These are phyloP conservation scores for Trebouxia sp. DNA, from an alignment of 139 green algal species.

Conservation along the genomic window DNA sequence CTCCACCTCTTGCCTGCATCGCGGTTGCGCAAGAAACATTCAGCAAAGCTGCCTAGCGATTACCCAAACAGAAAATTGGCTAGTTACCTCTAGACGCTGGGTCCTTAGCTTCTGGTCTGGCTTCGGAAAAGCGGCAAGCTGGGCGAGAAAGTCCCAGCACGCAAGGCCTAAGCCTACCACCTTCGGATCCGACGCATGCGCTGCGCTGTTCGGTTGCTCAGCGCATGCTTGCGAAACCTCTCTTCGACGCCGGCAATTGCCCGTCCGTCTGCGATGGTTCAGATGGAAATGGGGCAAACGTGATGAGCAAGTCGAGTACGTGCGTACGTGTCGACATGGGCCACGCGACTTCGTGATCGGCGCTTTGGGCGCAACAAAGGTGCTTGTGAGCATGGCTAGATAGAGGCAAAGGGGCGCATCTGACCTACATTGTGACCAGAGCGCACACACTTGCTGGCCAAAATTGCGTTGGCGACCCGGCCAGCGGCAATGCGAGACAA, in stretches of 20 bases:
- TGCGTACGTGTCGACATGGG: no score
- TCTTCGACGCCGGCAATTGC: no score
- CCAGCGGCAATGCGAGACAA: no score
- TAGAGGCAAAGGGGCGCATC: no score
- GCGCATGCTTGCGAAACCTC: no score
- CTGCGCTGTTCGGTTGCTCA: neutral
- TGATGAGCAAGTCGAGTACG: neutral
- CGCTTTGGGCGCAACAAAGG: no score
- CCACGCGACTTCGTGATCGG: no score
- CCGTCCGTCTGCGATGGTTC: no score
- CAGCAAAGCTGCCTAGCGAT: neutral
- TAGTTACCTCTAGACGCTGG: constrained; percentile 72
- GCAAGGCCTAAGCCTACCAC: constrained; percentile 82
- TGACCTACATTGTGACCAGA: no score
- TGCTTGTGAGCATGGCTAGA: no score
- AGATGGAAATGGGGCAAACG: neutral
- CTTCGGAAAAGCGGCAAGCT: constrained; percentile 77
- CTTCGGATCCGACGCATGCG: constrained; percentile 22
- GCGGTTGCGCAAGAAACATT: neutral
- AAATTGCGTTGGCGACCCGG: no score
- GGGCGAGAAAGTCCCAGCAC: constrained; percentile 91
- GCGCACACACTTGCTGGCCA: no score
- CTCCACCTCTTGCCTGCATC: constrained; percentile 81
- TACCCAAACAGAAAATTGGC: neutral
- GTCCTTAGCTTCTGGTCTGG: constrained; percentile 93